Base-by-base conservation (phyloP, 2,329 filamentous ascomycete species). In the Talaromyces sp. region DNA sequence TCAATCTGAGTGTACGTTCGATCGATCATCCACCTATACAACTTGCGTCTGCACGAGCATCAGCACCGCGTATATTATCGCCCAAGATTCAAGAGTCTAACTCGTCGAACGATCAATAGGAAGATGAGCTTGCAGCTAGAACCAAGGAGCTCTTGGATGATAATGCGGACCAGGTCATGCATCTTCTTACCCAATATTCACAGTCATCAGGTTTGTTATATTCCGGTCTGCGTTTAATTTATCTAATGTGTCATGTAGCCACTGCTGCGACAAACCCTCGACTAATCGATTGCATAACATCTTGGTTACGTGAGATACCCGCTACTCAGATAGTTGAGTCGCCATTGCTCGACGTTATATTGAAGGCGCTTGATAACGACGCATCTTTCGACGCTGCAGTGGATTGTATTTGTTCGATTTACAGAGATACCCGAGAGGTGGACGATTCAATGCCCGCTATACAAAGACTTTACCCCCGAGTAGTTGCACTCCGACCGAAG, bases 1-100 rank as follows among this genome's bases (percentile, higher is more conserved):
- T 99, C 84, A 96, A 92, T 84, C 85, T 99, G 81, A 93, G 92
- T 86, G 93, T 96, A 95, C 82, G 92, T 93, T 85, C 87, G 89
- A 82, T 82, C 76, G 76, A 77, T 67, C 71, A 69, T 72, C 72
- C 72, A 73, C 71, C 71, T 76, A 76, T 66, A 52, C 81, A 82
- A 76, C 79, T 69, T 71, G 71, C 74, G 70, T 72, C 69, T 68
- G 73, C 71, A 69, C 71, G 70, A 75, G 73, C 73, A 69, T 68
- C 67, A 72, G 64, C 65, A 63, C 67, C 57, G 64, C 64, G 63
- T 62, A 48, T 60, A 44, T 58, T 65, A 66, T 67, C 67, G 66
- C 58, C 68, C 68, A 66, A 65, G 66, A 55, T 60, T 44, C 71
- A 71, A 74, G 66, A 78, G 70, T 83, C 81, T 83, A 83, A 83